These are phyloP conservation scores for Yarrowia sp. DNA, from an alignment of 805 yeast species.

Conservation along the genomic window DNA sequence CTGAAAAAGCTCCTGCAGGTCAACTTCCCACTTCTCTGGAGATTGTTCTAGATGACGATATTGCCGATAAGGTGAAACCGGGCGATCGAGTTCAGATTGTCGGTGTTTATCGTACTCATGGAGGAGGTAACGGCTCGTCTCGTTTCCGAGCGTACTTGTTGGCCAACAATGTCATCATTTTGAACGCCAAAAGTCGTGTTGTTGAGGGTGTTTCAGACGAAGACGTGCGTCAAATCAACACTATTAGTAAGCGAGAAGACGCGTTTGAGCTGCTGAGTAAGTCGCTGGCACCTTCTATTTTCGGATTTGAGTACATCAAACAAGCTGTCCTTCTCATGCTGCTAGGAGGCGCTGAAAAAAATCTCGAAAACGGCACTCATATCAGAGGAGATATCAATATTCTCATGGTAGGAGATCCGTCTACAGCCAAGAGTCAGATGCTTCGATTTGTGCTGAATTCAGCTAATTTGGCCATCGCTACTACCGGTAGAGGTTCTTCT, in stretches of 20 bases:
- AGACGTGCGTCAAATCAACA: slow-evolving; percentile 84
- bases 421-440: slow-evolving; percentile 96
- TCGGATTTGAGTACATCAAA: slow-evolving; percentile 88
- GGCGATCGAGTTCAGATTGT: slow-evolving; percentile 94
- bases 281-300: slow-evolving; percentile 93
- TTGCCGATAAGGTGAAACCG: slow-evolving; percentile 88
- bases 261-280: slow-evolving; percentile 77
- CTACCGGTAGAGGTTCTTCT: slow-evolving; percentile 98
- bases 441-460: slow-evolving; percentile 91
- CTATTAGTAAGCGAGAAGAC: slow-evolving; percentile 63
- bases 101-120: slow-evolving; percentile 89
- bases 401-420: slow-evolving; percentile 97
- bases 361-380: slow-evolving; percentile 91
- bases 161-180: slow-evolving; percentile 84
- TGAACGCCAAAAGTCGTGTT: slow-evolving; percentile 75
- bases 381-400: slow-evolving; percentile 96
- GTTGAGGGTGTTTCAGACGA: slow-evolving; percentile 66
- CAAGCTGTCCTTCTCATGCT: slow-evolving; percentile 87
- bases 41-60: slow-evolving; percentile 88
- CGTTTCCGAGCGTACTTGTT: slow-evolving; percentile 79
- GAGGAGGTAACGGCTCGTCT: slow-evolving; percentile 62
- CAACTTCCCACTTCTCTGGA: slow-evolving; percentile 93
- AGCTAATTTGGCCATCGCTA: slow-evolving; percentile 92
- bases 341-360: slow-evolving; percentile 91
- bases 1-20: slow-evolving; percentile 97